A percentile compares a stretch with the other conserved stretches of the same genome.
These are phyloP conservation scores for Nemania abortiva DNA, from an alignment of 2,329 filamentous ascomycete genomes.

Conservation along the genomic window DNA sequence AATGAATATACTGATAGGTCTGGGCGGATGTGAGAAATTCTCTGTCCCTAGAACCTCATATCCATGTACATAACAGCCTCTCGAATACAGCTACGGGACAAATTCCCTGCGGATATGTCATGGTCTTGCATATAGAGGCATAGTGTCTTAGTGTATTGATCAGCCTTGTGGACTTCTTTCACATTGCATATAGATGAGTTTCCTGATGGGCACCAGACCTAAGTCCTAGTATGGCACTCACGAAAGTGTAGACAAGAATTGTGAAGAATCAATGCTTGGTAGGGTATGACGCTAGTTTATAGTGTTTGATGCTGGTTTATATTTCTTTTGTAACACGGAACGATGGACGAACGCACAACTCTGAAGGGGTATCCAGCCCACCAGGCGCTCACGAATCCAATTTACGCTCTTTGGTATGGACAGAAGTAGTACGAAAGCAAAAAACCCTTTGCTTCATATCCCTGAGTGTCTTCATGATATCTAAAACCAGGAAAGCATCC, in stretches of 20 bases:
- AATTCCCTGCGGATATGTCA: neutral
- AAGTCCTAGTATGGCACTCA: neutral
- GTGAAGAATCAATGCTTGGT: neutral
- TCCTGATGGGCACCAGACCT: neutral
- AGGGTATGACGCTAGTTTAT: neutral
- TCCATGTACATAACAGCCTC: neutral
- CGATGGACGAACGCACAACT: constrained; percentile 4
- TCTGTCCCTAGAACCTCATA: neutral
- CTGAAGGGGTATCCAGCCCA: constrained; percentile 19
- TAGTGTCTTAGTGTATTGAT: neutral
- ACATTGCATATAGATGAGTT: neutral
- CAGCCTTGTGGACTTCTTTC: neutral
- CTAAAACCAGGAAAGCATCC: constrained; percentile 19
- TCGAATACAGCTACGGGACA: neutral
- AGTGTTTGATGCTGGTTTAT: neutral
- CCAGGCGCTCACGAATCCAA: constrained; percentile 30
- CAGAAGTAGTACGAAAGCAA: constrained; percentile 19
- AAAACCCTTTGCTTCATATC: constrained; percentile 25
- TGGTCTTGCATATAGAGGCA: neutral
- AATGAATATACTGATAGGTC: neutral
- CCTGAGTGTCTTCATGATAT: constrained; percentile 19
- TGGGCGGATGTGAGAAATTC: neutral
- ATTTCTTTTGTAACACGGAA: neutral
- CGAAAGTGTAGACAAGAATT: neutral
- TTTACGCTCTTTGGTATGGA: constrained; percentile 18